Evolutionary conservation across 176 grass and related monocot genomes (phyloP).

Genomic region (Rhynchospora tenuis): DNA sequence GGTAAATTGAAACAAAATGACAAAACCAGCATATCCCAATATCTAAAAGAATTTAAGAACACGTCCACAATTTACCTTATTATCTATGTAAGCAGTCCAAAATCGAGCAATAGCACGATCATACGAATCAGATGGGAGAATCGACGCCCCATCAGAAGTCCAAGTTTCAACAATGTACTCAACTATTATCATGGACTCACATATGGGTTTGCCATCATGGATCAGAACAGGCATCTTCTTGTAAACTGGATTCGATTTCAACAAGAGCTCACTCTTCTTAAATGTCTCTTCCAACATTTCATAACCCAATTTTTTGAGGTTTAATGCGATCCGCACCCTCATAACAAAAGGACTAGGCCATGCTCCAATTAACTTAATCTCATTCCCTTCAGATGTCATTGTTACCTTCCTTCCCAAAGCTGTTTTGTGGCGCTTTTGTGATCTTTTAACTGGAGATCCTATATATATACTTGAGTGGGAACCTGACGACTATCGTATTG

Average conservation of each 20-base stretch:
- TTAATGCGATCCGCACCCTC: slow-evolving; percentile 36
- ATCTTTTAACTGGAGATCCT: too few relatives aligned
- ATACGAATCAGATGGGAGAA: slow-evolving; percentile 39
- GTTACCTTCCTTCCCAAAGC: background rate
- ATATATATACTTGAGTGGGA: too few relatives aligned
- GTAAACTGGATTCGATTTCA: slow-evolving; percentile 46
- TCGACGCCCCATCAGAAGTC: background rate
- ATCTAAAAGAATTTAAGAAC: background rate
- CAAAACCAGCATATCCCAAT: too few relatives aligned
- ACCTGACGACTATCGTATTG: too few relatives aligned
- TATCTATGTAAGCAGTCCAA: slow-evolving; percentile 54
- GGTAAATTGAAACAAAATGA: too few relatives aligned
- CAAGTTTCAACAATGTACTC: slow-evolving; percentile 63
- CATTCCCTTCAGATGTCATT: slow-evolving; percentile 18
- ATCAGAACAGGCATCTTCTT: slow-evolving; percentile 62
- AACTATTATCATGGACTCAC: slow-evolving; percentile 46
- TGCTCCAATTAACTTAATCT: slow-evolving; percentile 49
- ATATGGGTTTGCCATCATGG: slow-evolving; percentile 38
- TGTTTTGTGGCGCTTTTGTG: too few relatives aligned
- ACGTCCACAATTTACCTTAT: slow-evolving; percentile 37
- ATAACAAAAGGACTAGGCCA: slow-evolving; percentile 9
- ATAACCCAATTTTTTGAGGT: slow-evolving; percentile 48
- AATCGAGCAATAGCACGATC: slow-evolving; percentile 43
- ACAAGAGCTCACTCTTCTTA: slow-evolving; percentile 44
- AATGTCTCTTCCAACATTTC: slow-evolving; percentile 22